Percentiles rank a stretch among this genome's conserved stretches.
Evolutionary conservation across 2,329 filamentous ascomycete genomes (phyloP).

Genomic region (Xylaria hypoxylon): DNA sequence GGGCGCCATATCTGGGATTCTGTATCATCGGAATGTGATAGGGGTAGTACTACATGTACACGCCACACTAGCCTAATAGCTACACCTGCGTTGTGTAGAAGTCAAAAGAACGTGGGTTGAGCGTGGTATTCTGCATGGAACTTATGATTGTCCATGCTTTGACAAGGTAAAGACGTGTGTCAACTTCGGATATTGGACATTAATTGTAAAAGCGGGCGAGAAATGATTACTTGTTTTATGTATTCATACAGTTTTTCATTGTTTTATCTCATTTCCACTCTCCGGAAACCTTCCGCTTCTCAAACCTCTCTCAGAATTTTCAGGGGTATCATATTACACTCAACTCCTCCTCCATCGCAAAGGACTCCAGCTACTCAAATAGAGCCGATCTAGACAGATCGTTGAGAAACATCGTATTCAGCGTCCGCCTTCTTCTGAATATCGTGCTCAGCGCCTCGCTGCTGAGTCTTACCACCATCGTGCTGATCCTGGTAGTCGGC

Average conservation of each 20-base stretch:
- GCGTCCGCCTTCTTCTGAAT: slow-evolving; percentile 77
- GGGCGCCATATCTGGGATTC: slow-evolving; percentile 26
- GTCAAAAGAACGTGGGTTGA: not conserved
- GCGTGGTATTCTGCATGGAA: slow-evolving; percentile 15
- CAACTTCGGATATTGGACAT: not conserved
- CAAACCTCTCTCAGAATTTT: slow-evolving; percentile 7
- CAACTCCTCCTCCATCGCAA: slow-evolving; percentile 13
- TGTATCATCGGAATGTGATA: not conserved
- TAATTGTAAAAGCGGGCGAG: not conserved
- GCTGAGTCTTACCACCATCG: slow-evolving; percentile 84
- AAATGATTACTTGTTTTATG: not conserved
- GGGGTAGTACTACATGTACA: not conserved
- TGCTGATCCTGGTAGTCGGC: slow-evolving; percentile 75
- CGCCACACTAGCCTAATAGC: not conserved
- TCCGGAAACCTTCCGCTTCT: not conserved
- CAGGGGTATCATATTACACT: slow-evolving; percentile 28
- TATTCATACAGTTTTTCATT: not conserved
- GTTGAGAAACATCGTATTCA: slow-evolving; percentile 43
- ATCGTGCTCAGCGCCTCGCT: slow-evolving; percentile 85
- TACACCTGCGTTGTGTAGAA: not conserved
- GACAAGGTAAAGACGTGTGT: not conserved
- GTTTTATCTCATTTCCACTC: not conserved
- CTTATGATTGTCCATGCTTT: not conserved
- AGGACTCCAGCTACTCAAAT: not conserved
- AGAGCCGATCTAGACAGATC: slow-evolving; percentile 27